phyloP scores from a whole-genome alignment of 768 basidiomycete genomes.

The Lentinus tigrinus region DNA sequence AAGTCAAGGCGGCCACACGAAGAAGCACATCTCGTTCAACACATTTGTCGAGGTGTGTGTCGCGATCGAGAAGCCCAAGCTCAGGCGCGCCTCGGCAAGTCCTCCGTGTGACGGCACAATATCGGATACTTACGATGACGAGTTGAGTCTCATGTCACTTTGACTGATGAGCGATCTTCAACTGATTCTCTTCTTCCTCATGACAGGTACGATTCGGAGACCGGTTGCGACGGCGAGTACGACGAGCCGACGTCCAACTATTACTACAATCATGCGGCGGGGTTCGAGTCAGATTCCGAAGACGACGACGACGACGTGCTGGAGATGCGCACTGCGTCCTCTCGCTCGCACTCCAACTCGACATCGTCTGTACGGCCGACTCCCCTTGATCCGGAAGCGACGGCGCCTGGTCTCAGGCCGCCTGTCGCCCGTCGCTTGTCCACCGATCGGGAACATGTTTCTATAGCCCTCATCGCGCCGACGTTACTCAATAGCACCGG shows the following conservation, averaged over 20 bases:
- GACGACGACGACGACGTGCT: slow-evolving; percentile 57
- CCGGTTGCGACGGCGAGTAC: slow-evolving; percentile 49
- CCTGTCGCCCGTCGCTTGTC: slow-evolving; percentile 31
- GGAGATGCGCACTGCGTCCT: slow-evolving; percentile 55
- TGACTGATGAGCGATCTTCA: neutral
- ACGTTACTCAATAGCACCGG: slow-evolving; percentile 84
- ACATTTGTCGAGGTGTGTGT: slow-evolving; percentile 98
- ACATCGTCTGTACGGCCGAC: slow-evolving; percentile 31
- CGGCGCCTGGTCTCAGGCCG: slow-evolving; percentile 24
- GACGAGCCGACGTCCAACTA: slow-evolving; percentile 32
- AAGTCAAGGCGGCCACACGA: slow-evolving; percentile 33
- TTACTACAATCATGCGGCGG: slow-evolving; percentile 13
- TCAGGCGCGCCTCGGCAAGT: slow-evolving; percentile 26
- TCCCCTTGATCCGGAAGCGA: slow-evolving; percentile 20
- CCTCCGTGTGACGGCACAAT: slow-evolving; percentile 15
- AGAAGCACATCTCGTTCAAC: slow-evolving; percentile 95
- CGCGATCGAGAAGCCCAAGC: slow-evolving; percentile 75
- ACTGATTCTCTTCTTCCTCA: neutral
- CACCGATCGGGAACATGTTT: slow-evolving; percentile 52
- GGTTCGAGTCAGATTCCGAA: slow-evolving; percentile 34
- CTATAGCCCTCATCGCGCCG: slow-evolving; percentile 72
- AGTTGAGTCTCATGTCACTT: slow-evolving; percentile 45
- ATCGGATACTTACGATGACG: slow-evolving; percentile 49
- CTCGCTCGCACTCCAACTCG: slow-evolving; percentile 39
- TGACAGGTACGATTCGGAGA: slow-evolving; percentile 66